Evolutionary conservation across 306 rosid genomes (phyloP), one percentile per base, ranked within the genome.

Genomic region (Leucaena leucocephala): DNA sequence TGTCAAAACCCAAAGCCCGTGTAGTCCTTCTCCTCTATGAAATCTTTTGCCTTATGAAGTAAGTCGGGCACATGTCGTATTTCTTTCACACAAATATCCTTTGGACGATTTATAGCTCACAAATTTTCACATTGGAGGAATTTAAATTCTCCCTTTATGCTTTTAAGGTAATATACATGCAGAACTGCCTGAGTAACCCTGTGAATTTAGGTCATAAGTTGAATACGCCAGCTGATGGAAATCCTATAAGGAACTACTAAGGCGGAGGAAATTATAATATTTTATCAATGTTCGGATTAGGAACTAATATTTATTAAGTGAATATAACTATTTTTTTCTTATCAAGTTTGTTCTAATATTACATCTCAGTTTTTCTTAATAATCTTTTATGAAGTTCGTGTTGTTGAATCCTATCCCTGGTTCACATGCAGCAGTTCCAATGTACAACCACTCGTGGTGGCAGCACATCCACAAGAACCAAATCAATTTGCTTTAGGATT

Each of bases 381-480:
- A 0, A 42, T 54, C 12, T 54, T 54, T 54, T n/a, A 16, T 34
- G 69, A 27, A 27, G 78, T 65, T 35, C 73, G 67, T 39, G 0
- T 42, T 66, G 67, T 66, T 50, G 70, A 72, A 67, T 50, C 7
- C 50, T 81, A 39, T 68, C 78, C 64, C 40, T 64, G 71, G 79
- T 74, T 74, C 54, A 45, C 8, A 74, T 82, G 87, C 84, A 42
- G 85, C 94, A 95, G 87, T 74, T 87, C 97, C 54, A 89, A 77
- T 4, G 88, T 85, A 76, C 98, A 91, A 65, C 96, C 98, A 8
- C 94, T 90, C 1, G 99, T 95, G 69, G 89, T 93, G 36, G 94
- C 99, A 3, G 99, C 96, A n/a, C 99, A 95, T 81, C 99, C 99
- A 10, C 99, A 93, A 77, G 99, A 95, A 86, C 79, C 99, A 77